phyloP scores from a whole-genome alignment of 306 rosid genomes.

The Bauhinia variegata region DNA sequence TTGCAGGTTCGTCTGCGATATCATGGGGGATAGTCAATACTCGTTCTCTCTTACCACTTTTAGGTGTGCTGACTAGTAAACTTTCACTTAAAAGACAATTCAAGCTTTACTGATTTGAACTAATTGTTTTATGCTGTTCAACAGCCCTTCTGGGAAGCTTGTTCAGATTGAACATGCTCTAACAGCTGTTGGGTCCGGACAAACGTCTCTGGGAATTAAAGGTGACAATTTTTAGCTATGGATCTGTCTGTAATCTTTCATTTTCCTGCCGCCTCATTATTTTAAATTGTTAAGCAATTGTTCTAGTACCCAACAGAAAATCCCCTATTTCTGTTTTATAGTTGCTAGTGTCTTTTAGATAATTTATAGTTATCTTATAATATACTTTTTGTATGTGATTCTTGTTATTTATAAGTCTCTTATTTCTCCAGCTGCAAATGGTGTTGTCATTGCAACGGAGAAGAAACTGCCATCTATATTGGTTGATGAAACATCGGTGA shows the following conservation, averaged over 20 bases:
- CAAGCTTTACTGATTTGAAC: neutral
- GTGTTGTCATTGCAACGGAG: slow-evolving; percentile 94
- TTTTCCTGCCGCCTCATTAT: neutral
- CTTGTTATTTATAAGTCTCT: slow-evolving; percentile 25
- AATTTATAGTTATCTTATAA: neutral
- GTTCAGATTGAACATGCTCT: slow-evolving; percentile 98
- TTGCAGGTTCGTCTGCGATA: slow-evolving; percentile 28
- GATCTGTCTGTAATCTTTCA: slow-evolving; percentile 21
- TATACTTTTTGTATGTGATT: neutral
- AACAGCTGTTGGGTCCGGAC: slow-evolving; percentile 96
- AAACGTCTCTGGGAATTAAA: slow-evolving; percentile 94
- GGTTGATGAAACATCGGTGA: slow-evolving; percentile 91
- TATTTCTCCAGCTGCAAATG: slow-evolving; percentile 81
- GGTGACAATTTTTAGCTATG: slow-evolving; percentile 45
- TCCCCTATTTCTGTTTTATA: slow-evolving; percentile 9
- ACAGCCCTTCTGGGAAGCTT: slow-evolving; percentile 95
- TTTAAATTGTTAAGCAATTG: neutral
- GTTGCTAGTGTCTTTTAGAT: slow-evolving; percentile 6
- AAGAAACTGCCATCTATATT: slow-evolving; percentile 93
- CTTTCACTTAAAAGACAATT: neutral
- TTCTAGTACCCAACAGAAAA: neutral
- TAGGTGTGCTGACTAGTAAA: slow-evolving; percentile 37
- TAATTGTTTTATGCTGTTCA: slow-evolving; percentile 36
- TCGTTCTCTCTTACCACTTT: slow-evolving; percentile 63
- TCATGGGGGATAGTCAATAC: slow-evolving; percentile 64